Conservation (phyloP, 257 asterid genomes). For the Cinchona pubescens region DNA sequence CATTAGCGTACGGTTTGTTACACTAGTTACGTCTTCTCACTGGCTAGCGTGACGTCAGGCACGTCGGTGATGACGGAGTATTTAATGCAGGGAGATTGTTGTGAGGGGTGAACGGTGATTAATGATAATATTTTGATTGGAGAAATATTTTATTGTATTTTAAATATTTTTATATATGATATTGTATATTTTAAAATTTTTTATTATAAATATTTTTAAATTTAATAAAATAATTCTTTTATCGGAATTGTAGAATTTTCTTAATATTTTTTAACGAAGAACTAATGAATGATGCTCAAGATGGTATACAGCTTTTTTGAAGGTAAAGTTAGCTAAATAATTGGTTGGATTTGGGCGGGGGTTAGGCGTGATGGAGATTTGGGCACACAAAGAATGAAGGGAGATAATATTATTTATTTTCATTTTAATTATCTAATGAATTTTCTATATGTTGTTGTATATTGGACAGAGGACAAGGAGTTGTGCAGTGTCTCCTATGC, state of each 20-base stretch:
- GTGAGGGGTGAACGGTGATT: background rate
- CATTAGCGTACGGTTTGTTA: slow-evolving; percentile 1
- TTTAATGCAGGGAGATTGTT: background rate
- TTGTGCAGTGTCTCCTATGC: background rate
- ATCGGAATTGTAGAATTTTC: too few relatives aligned
- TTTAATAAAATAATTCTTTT: too few relatives aligned
- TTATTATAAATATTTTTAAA: too few relatives aligned
- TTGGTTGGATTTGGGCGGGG: slow-evolving; percentile 17
- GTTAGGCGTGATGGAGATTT: slow-evolving; percentile 26
- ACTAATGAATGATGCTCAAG: background rate
- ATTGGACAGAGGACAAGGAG: slow-evolving; percentile 3
- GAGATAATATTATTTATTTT: background rate
- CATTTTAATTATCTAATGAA: background rate
- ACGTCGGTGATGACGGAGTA: slow-evolving; percentile 1
- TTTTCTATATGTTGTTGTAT: background rate
- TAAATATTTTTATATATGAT: too few relatives aligned
- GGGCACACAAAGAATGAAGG: slow-evolving; percentile 25
- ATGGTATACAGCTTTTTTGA: slow-evolving; percentile 1
- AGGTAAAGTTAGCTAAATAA: slow-evolving; percentile 12
- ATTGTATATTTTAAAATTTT: too few relatives aligned
- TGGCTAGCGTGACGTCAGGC: slow-evolving; percentile 17
- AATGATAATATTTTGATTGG: background rate
- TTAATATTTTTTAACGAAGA: background rate
- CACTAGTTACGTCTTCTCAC: slow-evolving; percentile 12
- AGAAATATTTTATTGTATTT: too few relatives aligned